Percentiles rank a stretch among this genome's conserved stretches.
phyloP scores from a whole-genome alignment of 2,329 filamentous ascomycete genomes.

The Alternaria triticimaculans region DNA sequence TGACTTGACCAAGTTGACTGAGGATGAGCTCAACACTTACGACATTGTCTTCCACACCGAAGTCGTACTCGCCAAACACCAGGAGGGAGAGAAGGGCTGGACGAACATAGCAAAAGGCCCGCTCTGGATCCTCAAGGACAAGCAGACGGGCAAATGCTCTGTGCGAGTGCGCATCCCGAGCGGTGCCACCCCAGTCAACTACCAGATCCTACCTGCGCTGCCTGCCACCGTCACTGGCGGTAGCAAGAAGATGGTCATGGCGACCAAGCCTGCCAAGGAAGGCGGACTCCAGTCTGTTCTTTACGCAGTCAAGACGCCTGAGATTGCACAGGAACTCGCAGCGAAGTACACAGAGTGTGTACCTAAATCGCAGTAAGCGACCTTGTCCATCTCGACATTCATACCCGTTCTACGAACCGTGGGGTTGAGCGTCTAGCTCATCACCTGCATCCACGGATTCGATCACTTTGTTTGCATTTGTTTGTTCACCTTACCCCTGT shows the following conservation, averaged over 20 bases:
- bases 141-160: slow-evolving; percentile 40
- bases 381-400: background rate
- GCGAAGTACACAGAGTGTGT: slow-evolving; percentile 37
- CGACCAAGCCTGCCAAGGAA: slow-evolving; percentile 31
- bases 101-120: slow-evolving; percentile 40
- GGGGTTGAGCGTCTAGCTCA: background rate
- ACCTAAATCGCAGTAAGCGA: slow-evolving; percentile 21
- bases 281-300: slow-evolving; percentile 31
- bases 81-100: slow-evolving; percentile 38
- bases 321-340: slow-evolving; percentile 40
- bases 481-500: background rate
- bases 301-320: slow-evolving; percentile 37
- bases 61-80: slow-evolving; percentile 36
- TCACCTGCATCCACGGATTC: background rate
- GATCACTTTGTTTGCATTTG: background rate
- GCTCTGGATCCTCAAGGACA: slow-evolving; percentile 47
- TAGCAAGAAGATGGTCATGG: slow-evolving; percentile 40
- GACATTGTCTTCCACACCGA: slow-evolving; percentile 46
- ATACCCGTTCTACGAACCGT: background rate
- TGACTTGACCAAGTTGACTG: slow-evolving; percentile 42
- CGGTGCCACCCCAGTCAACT: slow-evolving; percentile 43
- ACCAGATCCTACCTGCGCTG: slow-evolving; percentile 37
- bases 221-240: slow-evolving; percentile 28
- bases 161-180: slow-evolving; percentile 43
- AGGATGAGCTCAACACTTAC: slow-evolving; percentile 36